Base-by-base conservation (phyloP, 805 yeast species). In the Komagataella ulmi region DNA sequence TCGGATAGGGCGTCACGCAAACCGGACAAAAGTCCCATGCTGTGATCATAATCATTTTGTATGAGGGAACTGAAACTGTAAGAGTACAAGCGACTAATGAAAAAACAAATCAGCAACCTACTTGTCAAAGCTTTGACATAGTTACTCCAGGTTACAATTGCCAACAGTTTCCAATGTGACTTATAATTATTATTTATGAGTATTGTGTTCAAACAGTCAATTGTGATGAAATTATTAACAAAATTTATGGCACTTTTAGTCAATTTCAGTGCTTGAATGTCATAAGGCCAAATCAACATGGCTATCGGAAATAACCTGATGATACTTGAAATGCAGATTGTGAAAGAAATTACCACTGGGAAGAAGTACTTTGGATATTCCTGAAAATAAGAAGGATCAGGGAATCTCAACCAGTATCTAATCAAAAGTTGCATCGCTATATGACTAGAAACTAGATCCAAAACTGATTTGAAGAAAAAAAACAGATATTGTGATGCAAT, bases 201-300 rank as follows among this genome's bases (percentile, higher is more conserved):
- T 7, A 64, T 61, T n/a, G 64, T 63, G 49, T 65, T 63, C 10
- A 66, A 50, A 3, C 65, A 68, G 48, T 66, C 69, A 6, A 66
- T 56, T 7, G 65, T 55, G 24, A 66, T 58, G 7, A 64, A 58
- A 12, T 62, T 49, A 51, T 66, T 65, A 14, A 66, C 60, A 3
- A 64, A 52, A 24, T 64, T 63, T 7, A 66, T 65, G n/a, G 63
- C 54, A 24, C 60, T 57, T 50, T 68, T 59, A 1, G 70, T 67
- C 44, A 66, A 54, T 46, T 64, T 61, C 44, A 67, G 83, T 3
- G 84, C 72, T 1, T 83, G 72, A n/a, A 85, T 77, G 61, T 93
- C 97, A 61, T 93, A 93, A 0, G 96, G 93, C 99, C 99, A 93
- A 43, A 93, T 91, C 36, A 93, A 71, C 90, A 91, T 91, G 40